Percentiles rank a stretch among this genome's conserved stretches.
Evolutionary conservation across 164 flowering plant genomes (phyloP).

Genomic region (Cinnamomum chago): DNA sequence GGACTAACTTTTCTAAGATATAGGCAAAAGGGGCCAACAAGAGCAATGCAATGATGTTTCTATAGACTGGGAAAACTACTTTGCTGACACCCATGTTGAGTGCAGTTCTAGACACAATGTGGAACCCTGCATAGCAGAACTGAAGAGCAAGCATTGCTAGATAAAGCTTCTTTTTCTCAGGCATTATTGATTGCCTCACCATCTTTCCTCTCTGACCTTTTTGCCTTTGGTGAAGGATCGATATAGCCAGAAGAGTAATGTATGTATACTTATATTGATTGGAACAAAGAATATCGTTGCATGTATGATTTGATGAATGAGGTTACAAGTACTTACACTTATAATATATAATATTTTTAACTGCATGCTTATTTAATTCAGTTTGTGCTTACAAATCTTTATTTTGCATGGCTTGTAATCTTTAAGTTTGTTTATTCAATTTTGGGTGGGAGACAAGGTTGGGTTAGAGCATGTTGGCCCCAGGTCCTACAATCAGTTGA

Average conservation of each 20-base stretch:
- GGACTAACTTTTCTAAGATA: conserved; percentile 62
- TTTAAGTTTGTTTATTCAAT: not conserved
- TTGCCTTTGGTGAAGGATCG: conserved; percentile 1
- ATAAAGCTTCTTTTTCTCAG: conserved; percentile 58
- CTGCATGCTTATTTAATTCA: not conserved
- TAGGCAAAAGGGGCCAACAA: conserved; percentile 63
- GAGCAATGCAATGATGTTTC: conserved; percentile 64
- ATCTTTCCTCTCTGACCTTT: conserved; percentile 11
- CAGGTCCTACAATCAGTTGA: conserved; percentile 22
- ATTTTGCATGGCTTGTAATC: not conserved
- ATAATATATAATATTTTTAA: no score
- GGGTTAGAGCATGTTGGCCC: conserved; percentile 39
- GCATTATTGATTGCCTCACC: conserved; percentile 20
- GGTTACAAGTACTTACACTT: not conserved
- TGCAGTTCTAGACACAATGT: conserved; percentile 78
- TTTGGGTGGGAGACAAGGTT: conserved; percentile 43
- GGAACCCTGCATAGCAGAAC: conserved; percentile 66
- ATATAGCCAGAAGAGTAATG: no score
- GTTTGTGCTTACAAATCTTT: not conserved
- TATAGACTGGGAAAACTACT: conserved; percentile 68
- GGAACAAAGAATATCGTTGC: not conserved
- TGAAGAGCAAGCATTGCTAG: conserved; percentile 54
- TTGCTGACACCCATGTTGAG: conserved; percentile 79
- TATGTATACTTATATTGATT: conserved; percentile 6
- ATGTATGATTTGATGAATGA: conserved; percentile 9